A percentile compares a stretch with the other conserved stretches of the same genome.
phyloP scores from a whole-genome alignment of 352 stramenopile genomes.

The Phytopythium aichiense region DNA sequence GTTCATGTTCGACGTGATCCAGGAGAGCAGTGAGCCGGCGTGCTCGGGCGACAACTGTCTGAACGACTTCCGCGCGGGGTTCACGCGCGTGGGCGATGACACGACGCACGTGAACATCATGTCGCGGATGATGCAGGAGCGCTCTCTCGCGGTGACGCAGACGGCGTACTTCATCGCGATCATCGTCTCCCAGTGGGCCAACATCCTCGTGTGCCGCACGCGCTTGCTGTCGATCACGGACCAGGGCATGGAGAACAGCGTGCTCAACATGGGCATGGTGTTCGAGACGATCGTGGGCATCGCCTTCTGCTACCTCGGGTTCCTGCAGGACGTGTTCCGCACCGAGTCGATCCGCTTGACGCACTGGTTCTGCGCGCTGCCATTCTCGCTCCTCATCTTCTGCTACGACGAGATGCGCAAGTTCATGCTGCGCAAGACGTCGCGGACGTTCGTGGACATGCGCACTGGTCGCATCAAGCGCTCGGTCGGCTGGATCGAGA shows the following conservation, averaged over 20 bases:
- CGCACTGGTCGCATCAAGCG: constrained; percentile 51
- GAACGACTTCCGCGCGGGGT: constrained; percentile 35
- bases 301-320: constrained; percentile 69
- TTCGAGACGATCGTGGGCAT: constrained; percentile 82
- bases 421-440: constrained; percentile 76
- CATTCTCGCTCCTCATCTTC: constrained; percentile 80
- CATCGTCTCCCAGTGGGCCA: constrained; percentile 81
- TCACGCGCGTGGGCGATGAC: constrained; percentile 25
- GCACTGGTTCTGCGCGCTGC: constrained; percentile 84
- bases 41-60: constrained; percentile 36
- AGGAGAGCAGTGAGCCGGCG: constrained; percentile 14
- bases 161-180: constrained; percentile 77
- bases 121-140: constrained; percentile 66
- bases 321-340: constrained; percentile 64
- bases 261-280: constrained; percentile 86
- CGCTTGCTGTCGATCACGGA: constrained; percentile 75
- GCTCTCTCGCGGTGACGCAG: constrained; percentile 73
- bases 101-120: constrained; percentile 57
- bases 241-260: constrained; percentile 85
- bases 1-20: constrained; percentile 8
- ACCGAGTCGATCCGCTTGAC: constrained; percentile 72
- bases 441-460: constrained; percentile 43
- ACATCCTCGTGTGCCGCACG: constrained; percentile 86
- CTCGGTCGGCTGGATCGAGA: constrained; percentile 65
- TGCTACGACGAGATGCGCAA: constrained; percentile 87